A percentile compares a stretch with the other conserved stretches of the same genome.
Evolutionary conservation across 768 basidiomycete genomes (phyloP).

Genomic region (Collybia nuda): DNA sequence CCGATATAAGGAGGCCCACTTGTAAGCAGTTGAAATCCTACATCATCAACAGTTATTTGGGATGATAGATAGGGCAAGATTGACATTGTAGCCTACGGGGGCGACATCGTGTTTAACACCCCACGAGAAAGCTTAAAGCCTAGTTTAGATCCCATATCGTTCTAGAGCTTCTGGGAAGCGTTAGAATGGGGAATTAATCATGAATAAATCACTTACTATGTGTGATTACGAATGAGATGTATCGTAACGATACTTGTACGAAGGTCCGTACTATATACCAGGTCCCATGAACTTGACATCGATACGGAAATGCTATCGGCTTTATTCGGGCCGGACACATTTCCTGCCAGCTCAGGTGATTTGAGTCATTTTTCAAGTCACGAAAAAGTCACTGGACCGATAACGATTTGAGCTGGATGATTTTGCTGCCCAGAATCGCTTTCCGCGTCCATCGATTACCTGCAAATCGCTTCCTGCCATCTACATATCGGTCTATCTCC

Average conservation of each 20-base stretch:
- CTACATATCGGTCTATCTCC: constrained; percentile 15
- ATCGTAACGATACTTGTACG: too few species aligned
- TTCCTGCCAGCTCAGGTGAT: not conserved
- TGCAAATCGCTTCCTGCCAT: constrained; percentile 10
- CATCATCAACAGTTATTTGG: not conserved
- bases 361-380: not conserved
- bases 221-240: too few species aligned
- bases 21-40: constrained; percentile 58
- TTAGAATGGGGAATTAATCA: too few species aligned
- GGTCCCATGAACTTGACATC: too few species aligned
- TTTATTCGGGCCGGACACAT: too few species aligned
- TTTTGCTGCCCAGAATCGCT: constrained; percentile 14
- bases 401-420: constrained; percentile 8
- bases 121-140: constrained; percentile 38
- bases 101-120: constrained; percentile 41
- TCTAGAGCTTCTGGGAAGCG: too few species aligned
- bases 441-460: constrained; percentile 34
- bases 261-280: too few species aligned
- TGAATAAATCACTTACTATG: too few species aligned
- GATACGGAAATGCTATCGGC: too few species aligned
- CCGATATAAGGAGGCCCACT: constrained; percentile 51
- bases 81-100: constrained; percentile 35
- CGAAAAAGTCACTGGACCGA: constrained; percentile 4
- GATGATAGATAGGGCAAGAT: not conserved
- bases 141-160: constrained; percentile 3